phyloP scores from a whole-genome alignment of 1,139 yeast species.

The Spencermartinsiella ligniputridi region DNA sequence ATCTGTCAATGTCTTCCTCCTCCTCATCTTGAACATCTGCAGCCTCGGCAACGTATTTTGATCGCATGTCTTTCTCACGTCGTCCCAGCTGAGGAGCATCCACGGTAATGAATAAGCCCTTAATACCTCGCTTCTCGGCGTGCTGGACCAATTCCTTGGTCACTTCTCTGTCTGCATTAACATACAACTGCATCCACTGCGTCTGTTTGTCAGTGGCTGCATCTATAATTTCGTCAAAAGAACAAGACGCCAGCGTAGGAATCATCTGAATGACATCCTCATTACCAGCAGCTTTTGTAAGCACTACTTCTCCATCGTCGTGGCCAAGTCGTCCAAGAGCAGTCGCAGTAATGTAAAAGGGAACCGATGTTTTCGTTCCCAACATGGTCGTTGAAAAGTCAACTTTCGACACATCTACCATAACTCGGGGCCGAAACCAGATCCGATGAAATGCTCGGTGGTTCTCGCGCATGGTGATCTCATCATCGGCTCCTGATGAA shows the following conservation, averaged over 20 bases:
- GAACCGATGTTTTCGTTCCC: conserved; percentile 44
- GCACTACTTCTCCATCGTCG: conserved; percentile 50
- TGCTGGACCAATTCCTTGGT: conserved; percentile 59
- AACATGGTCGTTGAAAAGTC: conserved; percentile 52
- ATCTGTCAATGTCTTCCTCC: conserved; percentile 51
- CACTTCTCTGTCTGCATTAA: conserved; percentile 62
- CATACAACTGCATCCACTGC: conserved; percentile 91
- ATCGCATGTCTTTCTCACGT: conserved; percentile 63
- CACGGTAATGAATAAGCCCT: conserved; percentile 80
- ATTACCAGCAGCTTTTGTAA: conserved; percentile 47
- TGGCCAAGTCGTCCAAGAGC: conserved; percentile 55
- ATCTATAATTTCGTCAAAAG: conserved; percentile 52
- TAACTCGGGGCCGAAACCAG: conserved; percentile 75
- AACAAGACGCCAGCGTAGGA: conserved; percentile 51
- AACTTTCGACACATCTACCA: conserved; percentile 64
- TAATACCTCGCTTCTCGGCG: conserved; percentile 71
- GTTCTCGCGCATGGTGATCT: conserved; percentile 81
- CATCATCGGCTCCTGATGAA: conserved; percentile 90
- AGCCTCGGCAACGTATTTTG: conserved; percentile 61
- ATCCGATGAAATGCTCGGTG: conserved; percentile 83
- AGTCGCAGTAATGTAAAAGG: conserved; percentile 56
- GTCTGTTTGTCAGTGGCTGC: conserved; percentile 49
- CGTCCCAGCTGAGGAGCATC: conserved; percentile 96
- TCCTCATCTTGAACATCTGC: conserved; percentile 42
- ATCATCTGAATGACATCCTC: conserved; percentile 52